Evolutionary conservation across 1,284 basidiomycete species (phyloP).

Genomic region (Cutaneotrichosporon sp.): DNA sequence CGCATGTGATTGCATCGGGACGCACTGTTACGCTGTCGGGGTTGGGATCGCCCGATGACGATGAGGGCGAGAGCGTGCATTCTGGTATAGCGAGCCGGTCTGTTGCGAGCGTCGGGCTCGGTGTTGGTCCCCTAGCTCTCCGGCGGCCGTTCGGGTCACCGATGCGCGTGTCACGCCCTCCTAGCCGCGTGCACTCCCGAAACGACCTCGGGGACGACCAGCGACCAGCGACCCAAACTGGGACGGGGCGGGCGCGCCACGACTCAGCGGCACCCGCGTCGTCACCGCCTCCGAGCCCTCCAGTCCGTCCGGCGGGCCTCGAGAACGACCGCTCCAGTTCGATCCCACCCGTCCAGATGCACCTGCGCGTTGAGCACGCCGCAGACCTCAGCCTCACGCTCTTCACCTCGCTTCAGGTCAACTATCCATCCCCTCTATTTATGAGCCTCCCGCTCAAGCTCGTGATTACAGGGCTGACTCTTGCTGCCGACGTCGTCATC

Average conservation of each 20-base stretch:
- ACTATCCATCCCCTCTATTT: constrained; percentile 91
- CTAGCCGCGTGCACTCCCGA: neutral
- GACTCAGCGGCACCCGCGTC: constrained; percentile 6
- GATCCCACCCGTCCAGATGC: constrained; percentile 54
- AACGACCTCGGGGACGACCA: neutral
- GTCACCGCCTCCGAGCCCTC: constrained; percentile 34
- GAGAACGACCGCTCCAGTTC: constrained; percentile 20
- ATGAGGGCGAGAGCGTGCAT: constrained; percentile 28
- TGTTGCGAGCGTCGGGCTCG: constrained; percentile 34
- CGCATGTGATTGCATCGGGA: neutral
- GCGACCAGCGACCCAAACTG: neutral
- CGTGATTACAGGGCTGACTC: constrained; percentile 79
- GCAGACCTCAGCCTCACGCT: constrained; percentile 62
- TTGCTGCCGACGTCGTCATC: constrained; percentile 81
- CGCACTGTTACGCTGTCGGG: neutral
- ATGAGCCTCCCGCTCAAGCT: constrained; percentile 94
- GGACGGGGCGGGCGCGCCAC: neutral
- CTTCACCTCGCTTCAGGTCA: constrained; percentile 89
- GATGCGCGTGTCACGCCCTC: neutral
- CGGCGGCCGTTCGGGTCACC: constrained; percentile 5
- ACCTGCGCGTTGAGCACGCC: constrained; percentile 52
- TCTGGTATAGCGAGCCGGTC: constrained; percentile 28
- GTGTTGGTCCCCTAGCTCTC: constrained; percentile 17
- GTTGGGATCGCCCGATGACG: constrained; percentile 10
- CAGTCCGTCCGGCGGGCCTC: constrained; percentile 32